A percentile compares a stretch with the other conserved stretches of the same genome.
Conservation (phyloP, 768 basidiomycete genomes). For the Botryobasidium botryosum region DNA sequence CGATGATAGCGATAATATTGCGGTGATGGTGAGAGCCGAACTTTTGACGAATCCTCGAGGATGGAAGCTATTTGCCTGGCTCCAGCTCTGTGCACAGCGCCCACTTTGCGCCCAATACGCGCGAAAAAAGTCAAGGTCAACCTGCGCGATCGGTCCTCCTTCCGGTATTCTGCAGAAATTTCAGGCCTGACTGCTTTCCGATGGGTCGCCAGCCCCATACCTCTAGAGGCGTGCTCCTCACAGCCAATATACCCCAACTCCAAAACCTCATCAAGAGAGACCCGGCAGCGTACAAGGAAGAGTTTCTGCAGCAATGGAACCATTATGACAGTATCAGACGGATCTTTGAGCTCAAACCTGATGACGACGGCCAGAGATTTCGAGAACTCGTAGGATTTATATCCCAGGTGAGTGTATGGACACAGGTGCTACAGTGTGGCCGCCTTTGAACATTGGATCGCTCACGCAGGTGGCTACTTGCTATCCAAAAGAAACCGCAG, state of each 20-base stretch:
- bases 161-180: not conserved
- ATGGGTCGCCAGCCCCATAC: slow-evolving; percentile 1
- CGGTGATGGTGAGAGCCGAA: too few species aligned
- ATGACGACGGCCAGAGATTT: slow-evolving; percentile 73
- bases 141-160: not conserved
- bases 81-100: too few species aligned
- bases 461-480: slow-evolving; percentile 60
- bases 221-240: slow-evolving; percentile 51
- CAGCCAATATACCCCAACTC: slow-evolving; percentile 82
- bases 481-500: slow-evolving; percentile 80
- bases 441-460: not conserved
- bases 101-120: too few species aligned
- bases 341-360: slow-evolving; percentile 67
- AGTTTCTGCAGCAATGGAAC: slow-evolving; percentile 93
- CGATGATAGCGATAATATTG: too few species aligned
- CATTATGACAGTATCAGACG: slow-evolving; percentile 79
- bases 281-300: slow-evolving; percentile 77
- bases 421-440: too few species aligned
- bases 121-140: too few species aligned
- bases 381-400: slow-evolving; percentile 82
- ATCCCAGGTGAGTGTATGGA: slow-evolving; percentile 62
- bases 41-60: too few species aligned
- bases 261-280: slow-evolving; percentile 96
- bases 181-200: not conserved
- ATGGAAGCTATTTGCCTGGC: too few species aligned